These are phyloP conservation scores for Backusella morwellensis DNA, from an alignment of 192 early-diverging fungal species.

Conservation along the genomic window DNA sequence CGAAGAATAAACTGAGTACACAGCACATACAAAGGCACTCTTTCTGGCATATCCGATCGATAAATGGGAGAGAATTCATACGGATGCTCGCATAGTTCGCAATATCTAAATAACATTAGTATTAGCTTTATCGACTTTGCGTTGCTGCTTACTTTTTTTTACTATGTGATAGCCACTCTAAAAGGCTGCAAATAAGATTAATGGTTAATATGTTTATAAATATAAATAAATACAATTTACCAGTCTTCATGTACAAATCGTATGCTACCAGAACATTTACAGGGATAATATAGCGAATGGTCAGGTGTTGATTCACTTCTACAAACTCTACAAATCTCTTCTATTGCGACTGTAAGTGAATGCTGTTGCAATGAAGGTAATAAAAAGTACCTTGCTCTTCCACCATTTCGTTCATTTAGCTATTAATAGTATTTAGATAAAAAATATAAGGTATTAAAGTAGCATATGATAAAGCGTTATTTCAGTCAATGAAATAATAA, in stretches of 20 bases:
- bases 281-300: constrained; percentile 89
- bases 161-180: constrained; percentile 82
- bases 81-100: constrained; percentile 90
- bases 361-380: background rate
- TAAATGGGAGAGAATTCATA: constrained; percentile 85
- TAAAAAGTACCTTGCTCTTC: background rate
- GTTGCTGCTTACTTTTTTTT: constrained; percentile 59
- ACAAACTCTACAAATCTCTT: constrained; percentile 81
- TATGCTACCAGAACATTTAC: constrained; percentile 95
- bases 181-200: constrained; percentile 46
- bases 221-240: constrained; percentile 34
- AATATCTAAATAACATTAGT: constrained; percentile 48
- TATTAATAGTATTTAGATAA: too few species aligned
- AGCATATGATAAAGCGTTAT: background rate
- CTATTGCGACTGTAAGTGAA: background rate
- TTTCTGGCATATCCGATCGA: constrained; percentile 67
- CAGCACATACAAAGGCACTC: constrained; percentile 55
- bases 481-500: background rate
- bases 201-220: background rate
- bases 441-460: background rate
- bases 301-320: constrained; percentile 70
- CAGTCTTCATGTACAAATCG: constrained; percentile 91
- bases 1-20: constrained; percentile 11
- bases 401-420: background rate
- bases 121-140: background rate